Conservation (phyloP, 768 basidiomycete species). For the Chlorophyllum brunneum region DNA sequence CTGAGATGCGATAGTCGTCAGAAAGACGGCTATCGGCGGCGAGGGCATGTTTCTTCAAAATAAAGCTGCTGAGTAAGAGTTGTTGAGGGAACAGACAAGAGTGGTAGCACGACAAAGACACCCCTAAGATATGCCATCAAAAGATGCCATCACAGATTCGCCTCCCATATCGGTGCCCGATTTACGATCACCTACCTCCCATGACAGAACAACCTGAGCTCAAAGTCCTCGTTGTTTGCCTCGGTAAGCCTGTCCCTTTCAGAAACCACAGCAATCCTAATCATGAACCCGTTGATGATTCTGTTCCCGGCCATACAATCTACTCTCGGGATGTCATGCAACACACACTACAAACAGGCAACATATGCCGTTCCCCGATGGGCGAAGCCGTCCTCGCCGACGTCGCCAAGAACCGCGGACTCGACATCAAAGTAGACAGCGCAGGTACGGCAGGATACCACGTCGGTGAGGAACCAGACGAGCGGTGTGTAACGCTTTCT, state of each 20-base stretch:
- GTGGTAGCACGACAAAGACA: neutral
- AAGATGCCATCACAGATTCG: constrained; percentile 2
- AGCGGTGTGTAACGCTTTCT: constrained; percentile 44
- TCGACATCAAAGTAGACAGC: constrained; percentile 73
- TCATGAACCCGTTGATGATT: too few relatives aligned
- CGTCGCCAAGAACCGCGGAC: constrained; percentile 59
- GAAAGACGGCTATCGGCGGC: constrained; percentile 80
- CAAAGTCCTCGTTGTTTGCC: constrained; percentile 71
- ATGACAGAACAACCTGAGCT: constrained; percentile 25
- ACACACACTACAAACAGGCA: constrained; percentile 38
- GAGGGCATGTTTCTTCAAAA: constrained; percentile 48
- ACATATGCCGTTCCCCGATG: constrained; percentile 90
- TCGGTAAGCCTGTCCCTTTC: constrained; percentile 33
- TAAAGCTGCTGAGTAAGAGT: neutral
- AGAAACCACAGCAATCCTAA: neutral
- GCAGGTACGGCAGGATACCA: constrained; percentile 87
- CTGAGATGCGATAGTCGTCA: constrained; percentile 87
- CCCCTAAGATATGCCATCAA: constrained; percentile 2
- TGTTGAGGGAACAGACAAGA: neutral
- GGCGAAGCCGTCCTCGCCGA: constrained; percentile 83
- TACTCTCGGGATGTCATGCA: neutral
- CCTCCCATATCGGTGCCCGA: constrained; percentile 5
- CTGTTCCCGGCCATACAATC: too few relatives aligned
- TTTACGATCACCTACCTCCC: neutral
- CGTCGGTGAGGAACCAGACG: constrained; percentile 77